Percentiles rank a stretch among this genome's conserved stretches.
phyloP scores from a whole-genome alignment of 192 early-diverging fungal genomes.

The Coemansia sp. region DNA sequence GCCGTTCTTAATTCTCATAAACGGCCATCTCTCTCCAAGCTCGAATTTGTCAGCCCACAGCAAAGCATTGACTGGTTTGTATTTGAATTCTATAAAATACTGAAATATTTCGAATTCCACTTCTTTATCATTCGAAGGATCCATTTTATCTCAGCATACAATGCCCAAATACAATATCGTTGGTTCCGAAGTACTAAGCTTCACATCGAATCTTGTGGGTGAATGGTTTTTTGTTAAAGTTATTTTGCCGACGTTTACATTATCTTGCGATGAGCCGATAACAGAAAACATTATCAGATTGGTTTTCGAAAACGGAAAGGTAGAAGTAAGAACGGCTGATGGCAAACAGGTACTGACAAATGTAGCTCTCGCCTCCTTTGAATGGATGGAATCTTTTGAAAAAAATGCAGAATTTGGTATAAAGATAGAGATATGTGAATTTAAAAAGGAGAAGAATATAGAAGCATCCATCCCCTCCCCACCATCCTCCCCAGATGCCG shows the following conservation, averaged over 20 bases:
- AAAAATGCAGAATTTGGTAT: background rate
- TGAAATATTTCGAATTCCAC: background rate
- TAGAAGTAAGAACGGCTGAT: too few species aligned
- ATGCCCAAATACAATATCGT: too few species aligned
- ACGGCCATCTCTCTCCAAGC: slow-evolving; percentile 13
- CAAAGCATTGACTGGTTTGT: slow-evolving; percentile 17
- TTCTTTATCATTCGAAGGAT: background rate
- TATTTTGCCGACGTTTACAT: too few species aligned
- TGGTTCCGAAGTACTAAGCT: too few species aligned
- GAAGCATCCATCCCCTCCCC: background rate
- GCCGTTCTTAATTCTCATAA: slow-evolving; percentile 17
- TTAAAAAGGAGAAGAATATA: background rate
- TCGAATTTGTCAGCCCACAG: slow-evolving; percentile 15
- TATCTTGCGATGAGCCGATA: too few species aligned
- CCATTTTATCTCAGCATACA: too few species aligned
- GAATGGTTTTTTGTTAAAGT: too few species aligned
- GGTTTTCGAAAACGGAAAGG: too few species aligned
- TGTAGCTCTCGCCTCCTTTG: too few species aligned
- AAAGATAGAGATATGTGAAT: background rate
- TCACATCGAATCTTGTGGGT: too few species aligned
- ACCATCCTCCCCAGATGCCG: slow-evolving; percentile 1
- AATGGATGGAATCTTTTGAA: slow-evolving; percentile 2
- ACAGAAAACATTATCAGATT: too few species aligned
- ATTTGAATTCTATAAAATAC: slow-evolving; percentile 14
- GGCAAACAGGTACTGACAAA: too few species aligned